A percentile compares a stretch with the other conserved stretches of the same genome.
phyloP scores from a whole-genome alignment of 176 grass and related monocot species.

The Triticum dicoccoides region DNA sequence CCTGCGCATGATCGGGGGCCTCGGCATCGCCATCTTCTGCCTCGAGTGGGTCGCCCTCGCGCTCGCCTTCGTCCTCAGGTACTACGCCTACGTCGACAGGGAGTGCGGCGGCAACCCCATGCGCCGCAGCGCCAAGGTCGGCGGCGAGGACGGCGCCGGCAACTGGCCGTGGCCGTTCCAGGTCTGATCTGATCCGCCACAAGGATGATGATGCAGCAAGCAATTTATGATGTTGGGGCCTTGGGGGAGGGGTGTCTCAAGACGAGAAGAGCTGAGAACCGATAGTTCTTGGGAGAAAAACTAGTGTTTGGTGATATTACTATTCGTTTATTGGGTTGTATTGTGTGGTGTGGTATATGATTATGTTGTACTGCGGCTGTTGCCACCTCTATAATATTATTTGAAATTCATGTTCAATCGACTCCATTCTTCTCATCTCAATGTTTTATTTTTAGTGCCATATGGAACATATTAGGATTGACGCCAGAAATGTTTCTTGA shows the following conservation, averaged over 20 bases:
- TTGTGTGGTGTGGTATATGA: constrained; percentile 3
- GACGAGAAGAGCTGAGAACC: constrained; percentile 4
- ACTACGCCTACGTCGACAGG: constrained; percentile 65
- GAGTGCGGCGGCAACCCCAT: constrained; percentile 47
- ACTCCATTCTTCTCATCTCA: background rate
- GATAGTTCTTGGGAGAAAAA: constrained; percentile 20
- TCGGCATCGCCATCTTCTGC: constrained; percentile 91
- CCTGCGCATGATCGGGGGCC: constrained; percentile 85
- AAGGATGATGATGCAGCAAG: background rate
- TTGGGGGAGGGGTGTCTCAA: background rate
- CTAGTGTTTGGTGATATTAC: background rate
- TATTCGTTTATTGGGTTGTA: constrained; percentile 53
- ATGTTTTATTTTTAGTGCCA: too few relatives aligned
- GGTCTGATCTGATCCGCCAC: constrained; percentile 44
- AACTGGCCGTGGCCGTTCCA: constrained; percentile 84
- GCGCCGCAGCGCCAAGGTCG: constrained; percentile 73
- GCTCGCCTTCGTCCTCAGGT: constrained; percentile 90
- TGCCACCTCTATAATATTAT: constrained; percentile 5
- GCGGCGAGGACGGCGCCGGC: constrained; percentile 53
- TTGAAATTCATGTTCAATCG: constrained; percentile 12
- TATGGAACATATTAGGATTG: too few relatives aligned
- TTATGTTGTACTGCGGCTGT: constrained; percentile 23
- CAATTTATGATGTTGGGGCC: background rate
- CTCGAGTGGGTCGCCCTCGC: constrained; percentile 89
- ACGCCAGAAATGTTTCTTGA: too few relatives aligned